These are phyloP conservation scores for Xenosphaeropsis pyriputrescens DNA, from an alignment of 2,329 filamentous ascomycete genomes.

Conservation along the genomic window DNA sequence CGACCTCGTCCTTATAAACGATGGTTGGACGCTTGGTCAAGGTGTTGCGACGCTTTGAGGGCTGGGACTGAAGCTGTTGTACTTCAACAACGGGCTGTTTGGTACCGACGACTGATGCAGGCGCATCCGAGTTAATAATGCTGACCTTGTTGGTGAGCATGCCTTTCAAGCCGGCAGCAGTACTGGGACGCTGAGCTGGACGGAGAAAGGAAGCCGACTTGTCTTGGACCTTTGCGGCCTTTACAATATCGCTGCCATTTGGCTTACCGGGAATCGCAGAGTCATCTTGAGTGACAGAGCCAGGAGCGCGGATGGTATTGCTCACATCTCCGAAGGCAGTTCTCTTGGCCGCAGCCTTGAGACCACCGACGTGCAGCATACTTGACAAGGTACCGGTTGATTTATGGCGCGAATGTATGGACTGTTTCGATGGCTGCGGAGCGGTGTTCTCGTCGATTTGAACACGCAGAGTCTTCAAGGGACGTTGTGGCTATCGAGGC, in stretches of 20 bases:
- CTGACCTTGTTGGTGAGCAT: slow-evolving; percentile 3
- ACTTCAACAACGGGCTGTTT: slow-evolving; percentile 17
- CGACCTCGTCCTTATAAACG: slow-evolving; percentile 35
- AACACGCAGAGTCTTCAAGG: slow-evolving; percentile 39
- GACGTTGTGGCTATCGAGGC: slow-evolving; percentile 50
- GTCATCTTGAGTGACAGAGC: slow-evolving; percentile 36
- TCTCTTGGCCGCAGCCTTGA: slow-evolving; percentile 57
- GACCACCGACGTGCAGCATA: slow-evolving; percentile 33
- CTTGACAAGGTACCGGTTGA: slow-evolving; percentile 49
- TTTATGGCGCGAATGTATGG: slow-evolving; percentile 69
- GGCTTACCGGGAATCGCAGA: slow-evolving; percentile 31
- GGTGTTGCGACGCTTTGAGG: slow-evolving; percentile 27
- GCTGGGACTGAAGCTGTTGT: slow-evolving; percentile 10
- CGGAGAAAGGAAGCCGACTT: slow-evolving; percentile 32
- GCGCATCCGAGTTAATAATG: neutral
- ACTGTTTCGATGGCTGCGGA: slow-evolving; percentile 33
- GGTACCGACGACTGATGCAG: slow-evolving; percentile 10
- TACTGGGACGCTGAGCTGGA: slow-evolving; percentile 46
- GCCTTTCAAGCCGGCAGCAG: slow-evolving; percentile 8
- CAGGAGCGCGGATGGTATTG: slow-evolving; percentile 36
- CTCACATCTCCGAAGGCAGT: slow-evolving; percentile 73
- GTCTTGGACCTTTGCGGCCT: slow-evolving; percentile 15
- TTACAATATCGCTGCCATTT: slow-evolving; percentile 6
- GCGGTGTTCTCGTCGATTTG: slow-evolving; percentile 57
- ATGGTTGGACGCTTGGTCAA: slow-evolving; percentile 34